Conservation (phyloP, 768 basidiomycete species). For the Rhodotorula taiwanensis region DNA sequence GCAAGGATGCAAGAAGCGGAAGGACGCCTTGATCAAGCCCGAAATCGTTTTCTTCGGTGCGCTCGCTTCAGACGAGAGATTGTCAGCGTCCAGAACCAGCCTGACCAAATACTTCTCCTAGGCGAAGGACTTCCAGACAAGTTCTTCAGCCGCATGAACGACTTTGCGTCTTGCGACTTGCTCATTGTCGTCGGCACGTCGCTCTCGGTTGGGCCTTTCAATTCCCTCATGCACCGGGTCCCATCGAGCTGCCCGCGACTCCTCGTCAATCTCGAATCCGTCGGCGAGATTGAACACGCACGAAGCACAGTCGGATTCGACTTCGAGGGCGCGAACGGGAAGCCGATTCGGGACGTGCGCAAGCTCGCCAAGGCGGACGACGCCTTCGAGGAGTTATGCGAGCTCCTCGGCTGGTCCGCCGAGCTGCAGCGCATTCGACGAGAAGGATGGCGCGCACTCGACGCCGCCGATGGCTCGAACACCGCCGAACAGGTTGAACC, state of each 20-base stretch:
- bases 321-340: conserved; percentile 14
- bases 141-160: conserved; percentile 57
- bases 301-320: conserved; percentile 16
- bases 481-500: neutral
- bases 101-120: no score
- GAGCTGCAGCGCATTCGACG: conserved; percentile 8
- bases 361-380: conserved; percentile 17
- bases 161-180: conserved; percentile 65
- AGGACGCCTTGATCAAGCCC: conserved; percentile 41
- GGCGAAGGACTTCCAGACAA: conserved; percentile 57
- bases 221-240: conserved; percentile 61
- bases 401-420: conserved; percentile 12
- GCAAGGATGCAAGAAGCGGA: conserved; percentile 26
- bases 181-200: conserved; percentile 89
- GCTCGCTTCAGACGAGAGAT: no score
- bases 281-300: conserved; percentile 51
- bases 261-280: conserved; percentile 79
- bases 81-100: no score
- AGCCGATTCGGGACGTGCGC: conserved; percentile 15
- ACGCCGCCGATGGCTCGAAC: neutral
- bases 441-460: conserved; percentile 7
- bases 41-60: conserved; percentile 44
- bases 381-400: conserved; percentile 16
- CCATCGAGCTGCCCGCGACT: conserved; percentile 62
- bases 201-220: conserved; percentile 65